These are phyloP conservation scores for Phytophthora cactorum DNA, from an alignment of 352 stramenopile species.

Conservation along the genomic window DNA sequence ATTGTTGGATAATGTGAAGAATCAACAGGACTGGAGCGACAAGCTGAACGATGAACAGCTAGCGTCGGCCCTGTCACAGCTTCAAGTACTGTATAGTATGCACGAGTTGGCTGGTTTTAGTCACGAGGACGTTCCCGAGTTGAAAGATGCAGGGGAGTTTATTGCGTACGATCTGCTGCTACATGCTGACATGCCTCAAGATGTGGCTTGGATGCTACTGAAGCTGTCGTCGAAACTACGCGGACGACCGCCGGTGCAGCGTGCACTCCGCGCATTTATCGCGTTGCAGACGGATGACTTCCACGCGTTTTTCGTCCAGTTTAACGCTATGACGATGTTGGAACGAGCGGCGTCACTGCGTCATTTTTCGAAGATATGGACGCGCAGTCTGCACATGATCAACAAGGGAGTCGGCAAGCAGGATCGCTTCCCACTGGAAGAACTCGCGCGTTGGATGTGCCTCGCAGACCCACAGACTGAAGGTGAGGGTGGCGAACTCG, in stretches of 20 bases:
- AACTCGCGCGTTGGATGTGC: slow-evolving; percentile 44
- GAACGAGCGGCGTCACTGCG: slow-evolving; percentile 50
- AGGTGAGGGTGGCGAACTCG: slow-evolving; percentile 26
- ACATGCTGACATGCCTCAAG: slow-evolving; percentile 53
- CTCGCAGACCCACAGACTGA: slow-evolving; percentile 18
- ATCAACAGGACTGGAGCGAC: slow-evolving; percentile 61
- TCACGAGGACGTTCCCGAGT: slow-evolving; percentile 10
- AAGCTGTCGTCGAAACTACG: slow-evolving; percentile 38
- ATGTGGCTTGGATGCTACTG: slow-evolving; percentile 49
- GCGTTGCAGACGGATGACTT: slow-evolving; percentile 61
- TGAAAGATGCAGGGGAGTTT: slow-evolving; percentile 44
- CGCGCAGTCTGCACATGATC: slow-evolving; percentile 43
- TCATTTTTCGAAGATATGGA: slow-evolving; percentile 52
- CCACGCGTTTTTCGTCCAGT: slow-evolving; percentile 34
- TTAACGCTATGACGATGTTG: slow-evolving; percentile 41
- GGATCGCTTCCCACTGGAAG: slow-evolving; percentile 52
- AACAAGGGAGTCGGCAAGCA: slow-evolving; percentile 73
- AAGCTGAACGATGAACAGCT: slow-evolving; percentile 77
- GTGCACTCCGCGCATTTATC: slow-evolving; percentile 56
- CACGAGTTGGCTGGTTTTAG: slow-evolving; percentile 19
- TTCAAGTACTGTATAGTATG: slow-evolving; percentile 48
- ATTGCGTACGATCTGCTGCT: slow-evolving; percentile 65
- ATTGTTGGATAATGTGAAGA: slow-evolving; percentile 30
- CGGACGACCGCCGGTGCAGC: slow-evolving; percentile 26
- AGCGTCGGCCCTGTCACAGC: slow-evolving; percentile 58